Evolutionary conservation across 306 rosid species (phyloP).

Genomic region (Prunus padus): DNA sequence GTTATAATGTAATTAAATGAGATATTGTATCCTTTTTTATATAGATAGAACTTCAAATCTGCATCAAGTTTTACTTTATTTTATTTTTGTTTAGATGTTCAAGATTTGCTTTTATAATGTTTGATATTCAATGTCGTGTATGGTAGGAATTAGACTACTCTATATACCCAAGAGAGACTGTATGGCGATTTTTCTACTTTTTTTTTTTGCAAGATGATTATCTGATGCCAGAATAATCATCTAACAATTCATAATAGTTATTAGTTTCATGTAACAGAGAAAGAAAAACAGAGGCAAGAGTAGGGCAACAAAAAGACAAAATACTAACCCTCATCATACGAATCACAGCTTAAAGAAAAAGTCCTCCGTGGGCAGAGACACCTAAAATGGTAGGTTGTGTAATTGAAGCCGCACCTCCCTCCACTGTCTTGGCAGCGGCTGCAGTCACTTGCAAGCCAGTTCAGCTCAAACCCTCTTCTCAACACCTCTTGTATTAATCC

Average conservation of each 20-base stretch:
- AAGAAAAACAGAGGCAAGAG: not conserved
- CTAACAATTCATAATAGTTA: not conserved
- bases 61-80: not conserved
- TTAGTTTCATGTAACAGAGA: not conserved
- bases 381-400: not conserved
- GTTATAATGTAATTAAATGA: too few species aligned
- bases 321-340: not conserved
- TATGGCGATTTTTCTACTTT: not conserved
- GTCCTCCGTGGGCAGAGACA: slow-evolving; percentile 58
- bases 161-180: not conserved
- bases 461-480: slow-evolving; percentile 48
- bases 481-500: slow-evolving; percentile 12
- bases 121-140: too few species aligned
- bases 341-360: slow-evolving; percentile 41
- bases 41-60: not conserved
- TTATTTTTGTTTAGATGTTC: too few species aligned
- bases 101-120: too few species aligned
- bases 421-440: slow-evolving; percentile 15
- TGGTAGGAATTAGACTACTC: not conserved
- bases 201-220: not conserved
- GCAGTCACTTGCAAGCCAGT: slow-evolving; percentile 47
- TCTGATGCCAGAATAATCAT: not conserved
- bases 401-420: slow-evolving; percentile 56
- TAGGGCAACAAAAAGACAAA: too few species aligned
- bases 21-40: too few species aligned